phyloP scores from a whole-genome alignment of 352 stramenopile genomes.

The Pythium guiyangense region DNA sequence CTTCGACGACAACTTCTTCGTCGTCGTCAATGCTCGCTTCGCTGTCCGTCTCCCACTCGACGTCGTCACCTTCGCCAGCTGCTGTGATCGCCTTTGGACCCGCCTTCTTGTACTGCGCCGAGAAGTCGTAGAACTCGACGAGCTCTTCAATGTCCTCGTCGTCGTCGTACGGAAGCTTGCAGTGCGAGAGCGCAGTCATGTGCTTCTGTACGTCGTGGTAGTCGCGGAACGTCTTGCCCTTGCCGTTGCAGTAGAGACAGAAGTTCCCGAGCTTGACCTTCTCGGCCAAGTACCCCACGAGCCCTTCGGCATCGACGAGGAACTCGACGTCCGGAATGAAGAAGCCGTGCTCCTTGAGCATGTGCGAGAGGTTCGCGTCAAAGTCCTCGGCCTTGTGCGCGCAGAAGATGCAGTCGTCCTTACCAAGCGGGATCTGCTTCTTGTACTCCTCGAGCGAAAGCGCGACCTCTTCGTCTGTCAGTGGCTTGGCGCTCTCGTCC shows the following conservation, averaged over 20 bases:
- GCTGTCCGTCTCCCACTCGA: conserved; percentile 78
- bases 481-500: conserved; percentile 8
- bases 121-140: conserved; percentile 91
- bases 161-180: conserved; percentile 89
- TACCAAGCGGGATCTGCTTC: conserved; percentile 63
- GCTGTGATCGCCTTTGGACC: conserved; percentile 23
- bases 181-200: conserved; percentile 92
- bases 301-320: conserved; percentile 83
- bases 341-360: conserved; percentile 93
- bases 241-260: conserved; percentile 95
- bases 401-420: conserved; percentile 87
- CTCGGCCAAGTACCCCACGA: conserved; percentile 92
- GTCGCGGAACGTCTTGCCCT: conserved; percentile 86
- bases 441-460: conserved; percentile 76
- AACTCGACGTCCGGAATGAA: conserved; percentile 95
- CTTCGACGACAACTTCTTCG: conserved; percentile 68
- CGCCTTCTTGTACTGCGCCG: conserved; percentile 63
- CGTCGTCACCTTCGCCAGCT: conserved; percentile 27
- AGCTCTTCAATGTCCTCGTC: conserved; percentile 87
- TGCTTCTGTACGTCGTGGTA: conserved; percentile 92
- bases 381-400: conserved; percentile 52
- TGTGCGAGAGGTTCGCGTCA: conserved; percentile 81
- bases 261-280: conserved; percentile 95
- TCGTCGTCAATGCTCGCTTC: conserved; percentile 73
- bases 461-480: conserved; percentile 53